These are phyloP conservation scores for Persicaria maculosa DNA, from an alignment of 148 eudicot genomes.

Conservation along the genomic window DNA sequence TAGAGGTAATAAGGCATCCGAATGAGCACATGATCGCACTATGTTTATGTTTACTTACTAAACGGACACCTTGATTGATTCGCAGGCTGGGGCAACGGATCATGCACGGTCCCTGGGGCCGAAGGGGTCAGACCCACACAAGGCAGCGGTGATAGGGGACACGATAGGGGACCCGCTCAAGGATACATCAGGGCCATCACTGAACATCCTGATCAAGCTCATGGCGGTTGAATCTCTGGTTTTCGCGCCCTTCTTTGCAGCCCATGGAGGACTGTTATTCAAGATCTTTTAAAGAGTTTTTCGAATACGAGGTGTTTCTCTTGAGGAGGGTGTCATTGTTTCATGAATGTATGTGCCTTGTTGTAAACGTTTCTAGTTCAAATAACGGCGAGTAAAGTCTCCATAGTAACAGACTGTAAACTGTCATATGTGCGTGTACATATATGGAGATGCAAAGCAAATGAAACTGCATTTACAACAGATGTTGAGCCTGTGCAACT, in stretches of 20 bases:
- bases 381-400: too few relatives aligned
- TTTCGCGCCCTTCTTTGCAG: slow-evolving; percentile 1
- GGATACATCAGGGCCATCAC: slow-evolving; percentile 24
- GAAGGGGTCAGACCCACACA: slow-evolving; percentile 23
- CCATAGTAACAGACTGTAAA: too few relatives aligned
- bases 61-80: neutral
- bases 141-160: slow-evolving; percentile 25
- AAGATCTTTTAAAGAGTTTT: neutral
- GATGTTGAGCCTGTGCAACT: too few relatives aligned
- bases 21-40: neutral
- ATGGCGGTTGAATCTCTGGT: slow-evolving; percentile 20
- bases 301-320: too few relatives aligned
- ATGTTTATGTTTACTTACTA: neutral
- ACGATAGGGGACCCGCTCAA: slow-evolving; percentile 22
- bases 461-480: too few relatives aligned
- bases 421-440: too few relatives aligned
- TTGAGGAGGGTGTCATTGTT: too few relatives aligned
- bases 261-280: neutral
- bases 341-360: too few relatives aligned
- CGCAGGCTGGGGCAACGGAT: slow-evolving; percentile 19
- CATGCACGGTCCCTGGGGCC: slow-evolving; percentile 24
- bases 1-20: slow-evolving; percentile 14
- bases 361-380: too few relatives aligned
- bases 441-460: too few relatives aligned
- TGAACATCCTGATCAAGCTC: slow-evolving; percentile 24